phyloP scores from a whole-genome alignment of 768 basidiomycete genomes.

The Tricholomella constricta region DNA sequence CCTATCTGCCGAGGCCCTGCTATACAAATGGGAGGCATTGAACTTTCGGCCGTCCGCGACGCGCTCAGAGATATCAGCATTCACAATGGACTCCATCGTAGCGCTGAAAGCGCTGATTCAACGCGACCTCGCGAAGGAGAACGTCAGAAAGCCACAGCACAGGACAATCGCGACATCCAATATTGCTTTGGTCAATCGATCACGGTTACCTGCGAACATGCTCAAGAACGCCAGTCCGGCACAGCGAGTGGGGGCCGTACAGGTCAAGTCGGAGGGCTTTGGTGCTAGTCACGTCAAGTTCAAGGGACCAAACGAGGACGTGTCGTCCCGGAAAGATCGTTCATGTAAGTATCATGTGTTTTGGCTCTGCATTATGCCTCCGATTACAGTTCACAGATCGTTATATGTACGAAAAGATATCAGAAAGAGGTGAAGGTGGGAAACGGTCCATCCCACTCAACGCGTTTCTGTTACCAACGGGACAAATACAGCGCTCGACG shows the following conservation, averaged over 20 bases:
- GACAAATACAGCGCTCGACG: constrained; percentile 66
- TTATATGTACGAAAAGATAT: constrained; percentile 94
- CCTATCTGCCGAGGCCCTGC: constrained; percentile 50
- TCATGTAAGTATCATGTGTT: constrained; percentile 50
- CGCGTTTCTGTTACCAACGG: constrained; percentile 3
- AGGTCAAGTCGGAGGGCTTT: constrained; percentile 38
- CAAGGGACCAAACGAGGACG: constrained; percentile 40
- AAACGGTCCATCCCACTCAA: background rate
- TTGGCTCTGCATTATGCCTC: background rate
- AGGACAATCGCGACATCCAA: constrained; percentile 27
- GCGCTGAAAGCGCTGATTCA: constrained; percentile 52
- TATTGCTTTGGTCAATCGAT: constrained; percentile 36
- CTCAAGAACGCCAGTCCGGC: constrained; percentile 21
- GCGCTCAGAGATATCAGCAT: constrained; percentile 36
- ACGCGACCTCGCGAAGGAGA: constrained; percentile 41
- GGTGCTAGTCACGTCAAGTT: constrained; percentile 36
- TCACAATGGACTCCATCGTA: constrained; percentile 51
- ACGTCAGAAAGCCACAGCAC: constrained; percentile 33
- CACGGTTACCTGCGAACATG: constrained; percentile 32
- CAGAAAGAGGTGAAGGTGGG: constrained; percentile 80
- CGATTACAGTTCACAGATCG: constrained; percentile 50
- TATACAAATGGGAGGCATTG: constrained; percentile 71
- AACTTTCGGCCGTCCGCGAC: constrained; percentile 39
- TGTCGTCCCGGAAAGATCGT: constrained; percentile 44
- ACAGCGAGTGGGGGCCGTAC: constrained; percentile 17